Conservation (phyloP, 345 rosid species). For the Hypericum androsaemum region DNA sequence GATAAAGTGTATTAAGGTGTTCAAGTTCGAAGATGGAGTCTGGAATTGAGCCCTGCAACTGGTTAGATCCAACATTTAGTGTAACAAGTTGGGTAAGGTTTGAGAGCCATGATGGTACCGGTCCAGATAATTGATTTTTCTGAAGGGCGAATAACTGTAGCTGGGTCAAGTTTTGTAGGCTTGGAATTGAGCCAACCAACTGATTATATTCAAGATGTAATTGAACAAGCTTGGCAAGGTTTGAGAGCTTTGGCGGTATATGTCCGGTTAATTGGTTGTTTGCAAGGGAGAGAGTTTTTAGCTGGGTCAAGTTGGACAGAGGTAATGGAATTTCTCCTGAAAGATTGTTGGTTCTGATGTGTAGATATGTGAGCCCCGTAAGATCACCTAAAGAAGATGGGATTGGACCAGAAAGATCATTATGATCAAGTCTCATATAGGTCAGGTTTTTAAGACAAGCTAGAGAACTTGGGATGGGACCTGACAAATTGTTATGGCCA, state of each 20-base stretch:
- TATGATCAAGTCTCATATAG: background rate
- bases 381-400: background rate
- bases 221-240: too few species aligned
- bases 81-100: background rate
- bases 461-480: too few species aligned
- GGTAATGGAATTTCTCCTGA: too few species aligned
- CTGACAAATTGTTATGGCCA: too few species aligned
- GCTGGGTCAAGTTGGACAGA: too few species aligned
- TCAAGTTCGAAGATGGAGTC: slow-evolving; percentile 1
- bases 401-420: slow-evolving; percentile 3
- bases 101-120: background rate
- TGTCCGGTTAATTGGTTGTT: too few species aligned
- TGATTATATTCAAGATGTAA: background rate
- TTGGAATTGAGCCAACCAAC: slow-evolving; percentile 1
- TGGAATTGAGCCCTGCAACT: slow-evolving; percentile 18
- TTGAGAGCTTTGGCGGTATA: too few species aligned
- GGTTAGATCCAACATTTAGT: background rate
- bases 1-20: background rate
- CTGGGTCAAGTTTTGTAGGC: slow-evolving; percentile 3
- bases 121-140: slow-evolving; percentile 8
- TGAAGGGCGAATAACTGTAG: fast-evolving
- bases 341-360: too few species aligned
- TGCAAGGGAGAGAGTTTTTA: too few species aligned
- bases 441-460: too few species aligned
- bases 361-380: too few species aligned